Base-by-base conservation (phyloP, 1,284 basidiomycete genomes). In the Puccinia brachypodii region DNA sequence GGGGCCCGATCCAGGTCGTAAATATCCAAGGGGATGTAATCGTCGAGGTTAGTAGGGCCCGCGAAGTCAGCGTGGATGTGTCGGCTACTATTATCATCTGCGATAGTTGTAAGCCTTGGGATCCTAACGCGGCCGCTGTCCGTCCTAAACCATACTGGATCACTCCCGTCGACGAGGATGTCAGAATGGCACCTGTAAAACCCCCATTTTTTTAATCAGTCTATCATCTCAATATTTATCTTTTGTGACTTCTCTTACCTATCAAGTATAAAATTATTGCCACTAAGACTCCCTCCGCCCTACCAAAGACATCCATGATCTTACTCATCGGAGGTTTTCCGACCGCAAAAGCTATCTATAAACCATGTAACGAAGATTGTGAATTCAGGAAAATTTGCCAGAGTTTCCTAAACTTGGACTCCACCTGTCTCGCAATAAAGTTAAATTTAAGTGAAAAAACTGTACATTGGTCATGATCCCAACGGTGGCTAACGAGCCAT, bases 11-110 rank as follows among this genome's bases (percentile, higher is more conserved):
- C 84, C 85, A 85, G 28, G 84, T 84, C 31, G 85, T 85, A 25
- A 85, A 28, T 40, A 85, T 76, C 85, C 85, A 86, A 0, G 85
- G 85, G 3, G 85, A 81, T 22, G 85, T 85, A 44, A 85, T 84
- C 13, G 85, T 85, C 47, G 84, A 84, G 31, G 84, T 84, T 68
- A 85, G 83, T 25, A 86, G 80, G 14, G 83, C 85, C 36, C 85
- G 85, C 36, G 84, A 84, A 4, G 84, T 80, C 0, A 86, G 83
- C 2, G 85, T 84, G 2, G 85, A 84, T 44, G 85, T 86, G 80
- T 86, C 85, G 22, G 84, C 85, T 9, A 86, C 84, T 53, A 86
- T 84, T 71, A 86, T 84, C 76, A 85, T 84, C 64, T 85, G 85
- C 2, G 84, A 83, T 14, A 86, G 83, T 44, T 85, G 84, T 28